Evolutionary conservation across 192 early-diverging fungal genomes (phyloP).

Genomic region (Coemansia sp.): DNA sequence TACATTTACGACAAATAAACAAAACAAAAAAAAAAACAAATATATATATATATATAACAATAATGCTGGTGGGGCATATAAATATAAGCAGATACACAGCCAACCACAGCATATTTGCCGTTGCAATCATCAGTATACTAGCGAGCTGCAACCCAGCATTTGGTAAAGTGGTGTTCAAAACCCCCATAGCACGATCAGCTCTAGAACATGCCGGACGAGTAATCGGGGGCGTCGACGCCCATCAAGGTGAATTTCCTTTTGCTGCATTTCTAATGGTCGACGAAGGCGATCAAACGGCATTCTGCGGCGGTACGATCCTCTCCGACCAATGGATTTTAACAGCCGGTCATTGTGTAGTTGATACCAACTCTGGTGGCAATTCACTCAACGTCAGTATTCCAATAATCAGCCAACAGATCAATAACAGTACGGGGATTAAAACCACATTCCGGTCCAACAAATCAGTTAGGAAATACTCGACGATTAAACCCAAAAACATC

Average conservation of each 20-base stretch:
- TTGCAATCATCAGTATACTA: neutral
- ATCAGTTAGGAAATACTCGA: constrained; percentile 3
- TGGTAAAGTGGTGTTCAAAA: constrained; percentile 18
- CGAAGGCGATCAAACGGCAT: constrained; percentile 38
- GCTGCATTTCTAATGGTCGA: constrained; percentile 43
- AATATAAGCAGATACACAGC: neutral
- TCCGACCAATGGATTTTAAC: constrained; percentile 50
- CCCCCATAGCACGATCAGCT: neutral
- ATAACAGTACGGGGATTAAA: neutral
- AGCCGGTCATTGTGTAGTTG: constrained; percentile 55
- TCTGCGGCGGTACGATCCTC: constrained; percentile 53
- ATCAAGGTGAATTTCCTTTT: constrained; percentile 36
- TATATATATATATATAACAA: neutral
- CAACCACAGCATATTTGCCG: neutral
- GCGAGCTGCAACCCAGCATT: neutral
- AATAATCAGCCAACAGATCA: neutral
- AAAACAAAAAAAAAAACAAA: too few species aligned
- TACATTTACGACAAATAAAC: constrained; percentile 4
- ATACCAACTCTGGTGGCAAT: constrained; percentile 22
- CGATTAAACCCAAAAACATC: constrained; percentile 26
- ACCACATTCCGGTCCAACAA: neutral
- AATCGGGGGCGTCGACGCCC: constrained; percentile 49
- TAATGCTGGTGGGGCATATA: neutral
- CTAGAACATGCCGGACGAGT: constrained; percentile 40
- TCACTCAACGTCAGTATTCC: constrained; percentile 20